Base-by-base conservation (phyloP, 495 filamentous ascomycete genomes). In the Chaetomium cochliodes region DNA sequence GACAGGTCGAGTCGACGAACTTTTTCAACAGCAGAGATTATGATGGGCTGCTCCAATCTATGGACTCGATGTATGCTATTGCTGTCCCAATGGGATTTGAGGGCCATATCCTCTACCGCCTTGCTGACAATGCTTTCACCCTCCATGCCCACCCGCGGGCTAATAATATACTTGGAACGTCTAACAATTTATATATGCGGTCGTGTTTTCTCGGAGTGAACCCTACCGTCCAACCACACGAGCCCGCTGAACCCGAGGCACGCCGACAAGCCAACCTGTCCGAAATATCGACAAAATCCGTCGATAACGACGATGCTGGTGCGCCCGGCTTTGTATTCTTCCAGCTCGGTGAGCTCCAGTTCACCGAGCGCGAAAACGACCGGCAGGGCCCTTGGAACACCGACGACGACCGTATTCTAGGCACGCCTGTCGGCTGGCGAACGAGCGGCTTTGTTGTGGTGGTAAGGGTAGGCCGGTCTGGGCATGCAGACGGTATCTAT, bases 191-290 rank as follows among this genome's bases (percentile, higher is more conserved):
- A 20, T 5, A 37, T 13, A 25, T 55, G 28, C 1, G 13, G 2
- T 8, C 8, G 4, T 20, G 30, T 37, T 55, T 55, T 15, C 52
- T 55, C 28, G 52, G 52, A 28, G 13, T 55, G 26, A 37, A 55
- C 15, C 8, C 18, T 0, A 55, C 26, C 13, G 52, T 55, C 28
- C 18, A 55, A 15, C 52, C 52, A 18, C 26, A 6, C 28, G 28
- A 30, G 6, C 28, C 28, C 6, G 2, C 28, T 30, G 28, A 30
- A 30, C 28, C 28, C 6, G 28, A 6, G n/a, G n/a, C n/a, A n/a
- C n/a, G n/a, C n/a, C n/a, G n/a, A 33, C 25, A 54, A 18, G 25
- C 51, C 52, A 37, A 55, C 18, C 15, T 55, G 15, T 55, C 52
- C 52, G 28, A 37, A 6, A n/a, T 5, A 20, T 55, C 52, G 52